Evolutionary conservation across 768 basidiomycete genomes (phyloP), one percentile per base, ranked within the genome.

Genomic region (Kwoniella europaea): DNA sequence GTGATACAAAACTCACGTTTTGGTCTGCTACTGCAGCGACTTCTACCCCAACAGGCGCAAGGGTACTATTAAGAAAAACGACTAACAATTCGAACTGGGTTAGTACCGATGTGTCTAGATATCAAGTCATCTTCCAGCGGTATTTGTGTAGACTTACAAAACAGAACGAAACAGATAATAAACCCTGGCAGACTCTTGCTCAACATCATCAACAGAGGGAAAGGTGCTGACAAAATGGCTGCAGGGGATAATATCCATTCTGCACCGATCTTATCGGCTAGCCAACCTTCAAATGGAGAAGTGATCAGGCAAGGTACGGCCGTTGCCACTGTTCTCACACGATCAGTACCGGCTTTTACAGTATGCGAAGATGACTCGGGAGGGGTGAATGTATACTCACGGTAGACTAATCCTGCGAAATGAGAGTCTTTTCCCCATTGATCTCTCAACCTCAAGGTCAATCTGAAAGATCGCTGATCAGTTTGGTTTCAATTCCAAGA

Each of bases 241-340:
- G 41, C 42, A 6, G 71, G 65, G 6, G 57, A 24, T 9, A 69
- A 57, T 42, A 75, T 41, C 44, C 53, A 65, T 53, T 75, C 68
- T 15, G 74, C 50, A 10, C 74, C 74, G 16, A 67, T 67, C 54
- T 69, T 68, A 41, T 75, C 74, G 43, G 74, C 74, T 1, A 69
- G 42, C 16, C 42, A 52, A 16, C 74, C 74, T 4, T 60, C 60
- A 20, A 75, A 41, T 3, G 74, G 74, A 43, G 68, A 63, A 58
- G 65, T 59, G 50, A 72, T 46, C 54, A 75, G 70, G 9, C 67
- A 61, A 22, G 74, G 74, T 6, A 69, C 50, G 44, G 64, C 55
- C 3, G 71, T 71, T 27, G 64, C 57, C 22, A 75, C 70, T 71
- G 44, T 27, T 41, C n/a, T 12, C 53, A 20, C 43, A 18, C 57